Percentiles rank a stretch among this genome's conserved stretches.
Conservation (phyloP, 257 asterid species). For the Rauvolfia tetraphylla region DNA sequence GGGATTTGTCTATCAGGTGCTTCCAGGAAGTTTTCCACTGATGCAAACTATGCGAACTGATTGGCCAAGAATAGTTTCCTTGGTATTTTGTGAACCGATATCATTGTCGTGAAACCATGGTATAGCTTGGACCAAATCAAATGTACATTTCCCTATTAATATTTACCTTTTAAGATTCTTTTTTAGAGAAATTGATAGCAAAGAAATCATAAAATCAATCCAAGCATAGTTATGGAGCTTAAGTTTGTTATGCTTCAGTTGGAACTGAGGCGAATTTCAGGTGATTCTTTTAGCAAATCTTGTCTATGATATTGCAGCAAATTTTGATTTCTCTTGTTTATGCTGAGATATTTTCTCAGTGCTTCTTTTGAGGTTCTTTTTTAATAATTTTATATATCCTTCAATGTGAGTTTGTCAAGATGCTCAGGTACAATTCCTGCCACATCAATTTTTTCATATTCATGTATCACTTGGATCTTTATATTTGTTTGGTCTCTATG, state of each 20-base stretch:
- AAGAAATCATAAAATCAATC: neutral
- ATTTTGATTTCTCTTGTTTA: neutral
- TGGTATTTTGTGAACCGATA: neutral
- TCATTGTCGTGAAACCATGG: neutral
- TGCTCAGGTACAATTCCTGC: neutral
- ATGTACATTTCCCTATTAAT: neutral
- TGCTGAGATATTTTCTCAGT: neutral
- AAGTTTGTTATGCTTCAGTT: neutral
- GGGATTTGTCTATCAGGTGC: too few species aligned
- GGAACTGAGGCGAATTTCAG: neutral
- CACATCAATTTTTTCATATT: neutral
- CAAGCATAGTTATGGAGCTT: too few species aligned
- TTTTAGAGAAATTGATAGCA: neutral
- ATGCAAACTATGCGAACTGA: too few species aligned
- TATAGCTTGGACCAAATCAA: too few species aligned
- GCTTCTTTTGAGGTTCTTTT: too few species aligned
- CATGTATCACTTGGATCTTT: neutral
- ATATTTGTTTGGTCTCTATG: neutral
- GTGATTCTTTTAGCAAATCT: neutral
- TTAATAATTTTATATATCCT: too few species aligned
- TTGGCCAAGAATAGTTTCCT: too few species aligned
- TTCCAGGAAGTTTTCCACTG: too few species aligned
- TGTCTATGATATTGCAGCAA: neutral
- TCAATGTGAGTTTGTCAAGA: neutral
- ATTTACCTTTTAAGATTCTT: neutral